Conservation (phyloP, 2,329 filamentous ascomycete species). For the Aureobasidium sp. region DNA sequence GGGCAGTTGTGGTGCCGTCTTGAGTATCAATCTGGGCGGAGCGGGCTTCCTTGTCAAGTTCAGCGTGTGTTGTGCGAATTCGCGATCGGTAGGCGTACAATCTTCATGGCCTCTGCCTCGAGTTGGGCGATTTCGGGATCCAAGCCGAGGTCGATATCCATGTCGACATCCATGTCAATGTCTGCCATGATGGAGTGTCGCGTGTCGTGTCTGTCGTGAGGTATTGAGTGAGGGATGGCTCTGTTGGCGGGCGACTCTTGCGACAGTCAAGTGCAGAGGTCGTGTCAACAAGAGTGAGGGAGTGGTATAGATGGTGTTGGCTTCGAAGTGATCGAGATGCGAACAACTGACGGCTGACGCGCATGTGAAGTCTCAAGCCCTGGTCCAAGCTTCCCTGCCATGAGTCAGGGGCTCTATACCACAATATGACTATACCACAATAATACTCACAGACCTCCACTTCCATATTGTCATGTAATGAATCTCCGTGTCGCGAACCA, state of each 20-base stretch:
- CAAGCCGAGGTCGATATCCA: constrained; percentile 23
- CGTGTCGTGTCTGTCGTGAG: not conserved
- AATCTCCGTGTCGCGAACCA: not conserved
- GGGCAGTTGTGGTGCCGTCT: constrained; percentile 23
- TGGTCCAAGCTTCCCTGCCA: not conserved
- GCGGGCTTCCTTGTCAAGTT: constrained; percentile 19
- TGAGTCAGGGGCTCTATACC: not conserved
- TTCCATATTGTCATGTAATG: not conserved
- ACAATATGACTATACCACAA: not conserved
- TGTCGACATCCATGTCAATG: constrained; percentile 28
- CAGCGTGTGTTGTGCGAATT: constrained; percentile 6
- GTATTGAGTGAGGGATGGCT: not conserved
- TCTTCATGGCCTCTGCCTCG: constrained; percentile 25
- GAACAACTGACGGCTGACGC: not conserved
- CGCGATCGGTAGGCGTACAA: constrained; percentile 5
- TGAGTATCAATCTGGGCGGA: constrained; percentile 26
- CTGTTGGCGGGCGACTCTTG: not conserved
- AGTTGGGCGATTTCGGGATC: constrained; percentile 28
- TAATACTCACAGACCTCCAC: not conserved
- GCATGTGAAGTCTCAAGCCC: constrained; percentile 6
- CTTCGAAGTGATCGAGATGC: not conserved
- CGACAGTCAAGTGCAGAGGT: constrained; percentile 13
- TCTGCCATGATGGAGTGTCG: constrained; percentile 21
- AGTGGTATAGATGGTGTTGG: not conserved
- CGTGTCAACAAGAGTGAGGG: not conserved